A percentile compares a stretch with the other conserved stretches of the same genome.
Conservation (phyloP, 2,329 filamentous ascomycete species). For the Leptosphaerulina australis region DNA sequence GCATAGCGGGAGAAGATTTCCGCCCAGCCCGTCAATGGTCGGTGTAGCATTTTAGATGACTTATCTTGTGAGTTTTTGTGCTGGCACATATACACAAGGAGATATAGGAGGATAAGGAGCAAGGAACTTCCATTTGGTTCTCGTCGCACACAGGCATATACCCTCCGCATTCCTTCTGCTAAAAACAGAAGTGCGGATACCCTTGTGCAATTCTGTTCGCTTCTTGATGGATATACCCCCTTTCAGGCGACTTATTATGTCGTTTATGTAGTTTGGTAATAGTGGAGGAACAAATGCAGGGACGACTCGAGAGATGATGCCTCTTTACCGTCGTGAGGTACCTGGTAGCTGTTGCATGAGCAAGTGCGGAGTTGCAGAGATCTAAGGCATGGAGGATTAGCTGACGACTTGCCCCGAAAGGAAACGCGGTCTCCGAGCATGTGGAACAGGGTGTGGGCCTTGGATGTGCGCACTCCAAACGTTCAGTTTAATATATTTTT, state of each 20-base stretch:
- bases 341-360: no score
- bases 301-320: no score
- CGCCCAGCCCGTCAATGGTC: slow-evolving; percentile 31
- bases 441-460: no score
- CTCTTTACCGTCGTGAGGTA: no score
- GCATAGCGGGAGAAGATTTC: slow-evolving; percentile 19
- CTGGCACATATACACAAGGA: slow-evolving; percentile 4
- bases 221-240: slow-evolving; percentile 20
- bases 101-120: background rate
- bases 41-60: slow-evolving; percentile 44
- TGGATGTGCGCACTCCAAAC: no score
- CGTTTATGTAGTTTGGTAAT: slow-evolving; percentile 2
- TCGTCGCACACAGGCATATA: slow-evolving; percentile 1
- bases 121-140: background rate
- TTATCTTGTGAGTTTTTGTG: background rate
- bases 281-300: background rate
- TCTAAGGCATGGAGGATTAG: no score
- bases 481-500: no score
- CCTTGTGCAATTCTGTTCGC: background rate
- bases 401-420: no score
- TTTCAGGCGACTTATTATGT: slow-evolving; percentile 1
- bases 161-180: slow-evolving; percentile 1
- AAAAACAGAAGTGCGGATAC: slow-evolving; percentile 3
- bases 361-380: no score
- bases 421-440: no score